A percentile compares a stretch with the other conserved stretches of the same genome.
Conservation (phyloP, 306 rosid species). For the Quercus rubra region DNA sequence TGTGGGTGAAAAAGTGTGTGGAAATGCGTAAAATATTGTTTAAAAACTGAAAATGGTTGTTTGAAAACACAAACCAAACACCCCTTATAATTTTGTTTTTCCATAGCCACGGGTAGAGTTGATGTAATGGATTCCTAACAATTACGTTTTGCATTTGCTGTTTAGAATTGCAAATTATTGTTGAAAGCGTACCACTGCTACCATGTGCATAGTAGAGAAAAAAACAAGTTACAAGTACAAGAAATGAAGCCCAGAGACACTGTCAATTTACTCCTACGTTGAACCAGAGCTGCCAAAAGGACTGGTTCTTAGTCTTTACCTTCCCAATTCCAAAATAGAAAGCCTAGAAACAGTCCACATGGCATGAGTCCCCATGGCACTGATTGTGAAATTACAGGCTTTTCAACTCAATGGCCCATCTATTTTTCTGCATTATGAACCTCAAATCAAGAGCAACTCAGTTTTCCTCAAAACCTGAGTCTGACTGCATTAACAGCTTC, state of each 20-base stretch:
- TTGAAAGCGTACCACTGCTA: not conserved
- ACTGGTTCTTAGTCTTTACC: constrained; percentile 7
- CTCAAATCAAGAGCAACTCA: constrained; percentile 12
- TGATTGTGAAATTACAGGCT: not conserved
- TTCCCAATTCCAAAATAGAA: not conserved
- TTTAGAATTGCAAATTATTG: not conserved
- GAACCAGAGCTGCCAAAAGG: not conserved
- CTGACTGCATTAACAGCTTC: constrained; percentile 16
- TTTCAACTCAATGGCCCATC: constrained; percentile 34
- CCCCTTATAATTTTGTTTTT: not conserved
- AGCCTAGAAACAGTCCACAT: constrained; percentile 3
- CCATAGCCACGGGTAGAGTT: no score
- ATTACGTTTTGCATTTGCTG: not conserved
- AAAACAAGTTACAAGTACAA: not conserved
- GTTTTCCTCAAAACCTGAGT: not conserved
- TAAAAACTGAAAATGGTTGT: no score
- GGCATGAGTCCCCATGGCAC: constrained; percentile 16
- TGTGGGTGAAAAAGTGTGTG: no score
- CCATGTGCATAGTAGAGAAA: not conserved
- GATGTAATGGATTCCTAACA: no score
- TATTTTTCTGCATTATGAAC: constrained; percentile 17
- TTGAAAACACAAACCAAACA: no score
- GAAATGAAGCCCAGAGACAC: constrained; percentile 1
- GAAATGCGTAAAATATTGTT: no score
- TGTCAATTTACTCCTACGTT: not conserved